phyloP scores from a whole-genome alignment of 2,329 filamentous ascomycete species.

The Colletotrichum lindemuthianum region DNA sequence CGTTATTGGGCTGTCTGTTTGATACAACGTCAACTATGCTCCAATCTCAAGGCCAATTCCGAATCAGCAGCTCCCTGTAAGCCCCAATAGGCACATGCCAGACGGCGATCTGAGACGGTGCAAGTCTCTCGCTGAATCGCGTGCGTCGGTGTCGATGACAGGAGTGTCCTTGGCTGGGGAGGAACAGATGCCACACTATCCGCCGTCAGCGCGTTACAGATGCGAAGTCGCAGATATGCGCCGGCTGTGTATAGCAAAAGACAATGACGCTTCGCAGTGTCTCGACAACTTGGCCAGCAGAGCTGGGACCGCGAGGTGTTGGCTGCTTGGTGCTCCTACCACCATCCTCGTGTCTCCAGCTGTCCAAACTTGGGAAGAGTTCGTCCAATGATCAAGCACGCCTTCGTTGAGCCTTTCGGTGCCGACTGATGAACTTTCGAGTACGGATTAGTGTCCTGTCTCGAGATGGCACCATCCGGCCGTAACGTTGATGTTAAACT shows the following conservation, averaged over 20 bases:
- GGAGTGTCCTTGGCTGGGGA: neutral
- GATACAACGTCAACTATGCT: slow-evolving; percentile 8
- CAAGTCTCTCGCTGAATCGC: slow-evolving; percentile 22
- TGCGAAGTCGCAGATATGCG: no score
- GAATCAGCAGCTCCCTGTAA: slow-evolving; percentile 9
- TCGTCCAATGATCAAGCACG: slow-evolving; percentile 10
- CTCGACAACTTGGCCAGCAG: neutral
- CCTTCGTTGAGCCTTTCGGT: no score
- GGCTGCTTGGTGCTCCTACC: slow-evolving; percentile 41
- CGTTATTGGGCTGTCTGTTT: slow-evolving; percentile 10
- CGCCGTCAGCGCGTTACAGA: slow-evolving; percentile 6
- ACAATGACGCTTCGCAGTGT: no score
- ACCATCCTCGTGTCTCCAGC: slow-evolving; percentile 27
- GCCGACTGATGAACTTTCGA: no score
- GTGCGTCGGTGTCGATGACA: slow-evolving; percentile 1
- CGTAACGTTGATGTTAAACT: no score
- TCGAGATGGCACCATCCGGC: no score
- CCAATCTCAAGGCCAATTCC: slow-evolving; percentile 2
- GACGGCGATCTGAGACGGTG: slow-evolving; percentile 26
- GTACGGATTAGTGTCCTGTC: neutral
- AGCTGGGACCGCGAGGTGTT: slow-evolving; percentile 10
- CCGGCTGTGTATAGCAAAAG: no score
- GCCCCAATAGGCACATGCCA: slow-evolving; percentile 23
- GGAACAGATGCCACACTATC: neutral
- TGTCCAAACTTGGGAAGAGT: neutral